A percentile compares a stretch with the other conserved stretches of the same genome.
phyloP scores from a whole-genome alignment of 345 rosid species.

The Physaria fendleri region DNA sequence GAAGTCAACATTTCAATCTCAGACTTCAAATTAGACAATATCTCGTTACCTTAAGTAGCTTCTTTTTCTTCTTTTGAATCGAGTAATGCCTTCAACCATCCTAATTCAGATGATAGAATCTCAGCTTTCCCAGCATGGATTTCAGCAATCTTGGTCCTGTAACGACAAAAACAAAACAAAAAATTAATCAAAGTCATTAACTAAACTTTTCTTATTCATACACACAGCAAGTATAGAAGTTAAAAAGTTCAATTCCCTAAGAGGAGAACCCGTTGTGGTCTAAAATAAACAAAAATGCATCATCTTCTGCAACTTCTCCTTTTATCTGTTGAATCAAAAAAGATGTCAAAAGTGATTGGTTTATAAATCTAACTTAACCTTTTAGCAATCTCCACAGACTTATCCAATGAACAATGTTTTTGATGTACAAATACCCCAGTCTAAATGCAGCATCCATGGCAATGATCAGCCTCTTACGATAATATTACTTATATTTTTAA shows the following conservation, averaged over 20 bases:
- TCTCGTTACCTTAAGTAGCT: slow-evolving; percentile 44
- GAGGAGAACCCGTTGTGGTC: slow-evolving; percentile 54
- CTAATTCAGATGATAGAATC: slow-evolving; percentile 59
- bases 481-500: too few relatives aligned
- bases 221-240: slow-evolving; percentile 85
- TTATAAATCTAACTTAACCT: too few relatives aligned
- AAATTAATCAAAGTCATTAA: not conserved
- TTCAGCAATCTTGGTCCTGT: slow-evolving; percentile 94
- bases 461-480: too few relatives aligned
- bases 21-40: slow-evolving; percentile 39
- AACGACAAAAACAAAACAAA: not conserved
- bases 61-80: slow-evolving; percentile 55
- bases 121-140: slow-evolving; percentile 73
- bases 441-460: too few relatives aligned
- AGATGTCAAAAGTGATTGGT: too few relatives aligned
- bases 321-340: too few relatives aligned
- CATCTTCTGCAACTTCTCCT: too few relatives aligned
- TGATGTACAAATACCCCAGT: too few relatives aligned
- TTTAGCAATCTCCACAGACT: too few relatives aligned
- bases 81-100: slow-evolving; percentile 51
- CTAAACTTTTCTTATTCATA: slow-evolving; percentile 64
- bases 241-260: slow-evolving; percentile 64
- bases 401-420: too few relatives aligned
- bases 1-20: slow-evolving; percentile 52
- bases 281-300: slow-evolving; percentile 72